Percentiles rank a stretch among this genome's conserved stretches.
phyloP scores from a whole-genome alignment of 1,139 yeast genomes.

The Magnusiomyces paraingens region DNA sequence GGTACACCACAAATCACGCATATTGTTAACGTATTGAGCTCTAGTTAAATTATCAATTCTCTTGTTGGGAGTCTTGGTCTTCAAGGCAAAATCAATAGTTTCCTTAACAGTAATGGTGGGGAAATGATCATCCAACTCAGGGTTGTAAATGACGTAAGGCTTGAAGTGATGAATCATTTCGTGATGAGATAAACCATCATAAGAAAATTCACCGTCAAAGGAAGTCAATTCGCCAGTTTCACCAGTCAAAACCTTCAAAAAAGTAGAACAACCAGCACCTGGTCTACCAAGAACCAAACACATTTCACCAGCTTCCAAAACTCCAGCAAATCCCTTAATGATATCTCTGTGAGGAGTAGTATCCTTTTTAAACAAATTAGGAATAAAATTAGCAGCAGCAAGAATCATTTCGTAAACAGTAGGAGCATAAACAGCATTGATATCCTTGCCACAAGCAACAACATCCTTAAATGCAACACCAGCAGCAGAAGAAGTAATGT shows the following conservation, averaged over 20 bases:
- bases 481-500: constrained; percentile 41
- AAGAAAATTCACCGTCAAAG: constrained; percentile 41
- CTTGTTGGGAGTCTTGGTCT: constrained; percentile 51
- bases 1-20: constrained; percentile 48
- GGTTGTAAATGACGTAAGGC: constrained; percentile 51
- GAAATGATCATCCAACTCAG: constrained; percentile 55
- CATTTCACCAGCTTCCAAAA: constrained; percentile 55
- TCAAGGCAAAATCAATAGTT: constrained; percentile 54
- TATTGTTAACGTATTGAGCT: constrained; percentile 41
- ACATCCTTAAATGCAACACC: constrained; percentile 44
- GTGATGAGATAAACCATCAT: constrained; percentile 46
- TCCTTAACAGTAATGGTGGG: constrained; percentile 60
- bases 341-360: constrained; percentile 38
- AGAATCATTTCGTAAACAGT: constrained; percentile 40
- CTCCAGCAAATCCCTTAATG: constrained; percentile 39
- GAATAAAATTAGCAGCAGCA: constrained; percentile 30
- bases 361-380: constrained; percentile 26
- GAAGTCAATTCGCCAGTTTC: constrained; percentile 39
- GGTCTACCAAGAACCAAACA: constrained; percentile 58
- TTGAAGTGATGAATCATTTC: constrained; percentile 46
- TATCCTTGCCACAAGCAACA: constrained; percentile 45
- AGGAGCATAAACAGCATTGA: constrained; percentile 46
- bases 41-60: constrained; percentile 47
- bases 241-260: constrained; percentile 51
- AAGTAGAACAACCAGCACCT: constrained; percentile 61